Conservation (phyloP, 257 asterid species). For the Echites panduratus region DNA sequence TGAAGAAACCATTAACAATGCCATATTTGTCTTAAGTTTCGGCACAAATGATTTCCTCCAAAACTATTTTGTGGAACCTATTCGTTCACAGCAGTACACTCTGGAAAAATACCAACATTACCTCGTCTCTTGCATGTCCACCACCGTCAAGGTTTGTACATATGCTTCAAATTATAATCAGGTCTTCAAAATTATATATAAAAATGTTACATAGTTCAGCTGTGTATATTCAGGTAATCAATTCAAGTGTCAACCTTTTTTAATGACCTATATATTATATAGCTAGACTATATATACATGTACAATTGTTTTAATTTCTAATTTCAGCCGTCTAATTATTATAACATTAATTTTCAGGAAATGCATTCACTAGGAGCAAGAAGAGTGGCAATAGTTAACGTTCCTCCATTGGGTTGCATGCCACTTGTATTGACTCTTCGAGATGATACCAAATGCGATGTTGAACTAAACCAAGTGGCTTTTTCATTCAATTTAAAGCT, state of each 20-base stretch:
- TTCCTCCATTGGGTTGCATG: constrained; percentile 44
- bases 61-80: constrained; percentile 36
- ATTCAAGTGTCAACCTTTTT: no score
- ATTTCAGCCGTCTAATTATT: no score
- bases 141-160: constrained; percentile 33
- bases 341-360: constrained; percentile 27
- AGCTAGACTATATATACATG: no score
- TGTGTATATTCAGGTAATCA: no score
- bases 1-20: constrained; percentile 22
- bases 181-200: no score
- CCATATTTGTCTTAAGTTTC: constrained; percentile 41
- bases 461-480: constrained; percentile 35
- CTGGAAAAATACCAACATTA: constrained; percentile 34
- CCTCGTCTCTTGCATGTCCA: constrained; percentile 33
- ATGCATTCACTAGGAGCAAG: constrained; percentile 41
- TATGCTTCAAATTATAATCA: no score
- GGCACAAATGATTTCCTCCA: constrained; percentile 48
- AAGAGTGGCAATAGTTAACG: constrained; percentile 39
- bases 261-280: no score
- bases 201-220: no score
- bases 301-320: no score
- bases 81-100: constrained; percentile 34
- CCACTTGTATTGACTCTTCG: constrained; percentile 34
- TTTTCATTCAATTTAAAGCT: constrained; percentile 31
- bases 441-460: constrained; percentile 29